Evolutionary conservation across 1,139 yeast genomes (phyloP), one percentile per base, ranked within the genome.

Genomic region (Nadsonia starkeyi-henricii): DNA sequence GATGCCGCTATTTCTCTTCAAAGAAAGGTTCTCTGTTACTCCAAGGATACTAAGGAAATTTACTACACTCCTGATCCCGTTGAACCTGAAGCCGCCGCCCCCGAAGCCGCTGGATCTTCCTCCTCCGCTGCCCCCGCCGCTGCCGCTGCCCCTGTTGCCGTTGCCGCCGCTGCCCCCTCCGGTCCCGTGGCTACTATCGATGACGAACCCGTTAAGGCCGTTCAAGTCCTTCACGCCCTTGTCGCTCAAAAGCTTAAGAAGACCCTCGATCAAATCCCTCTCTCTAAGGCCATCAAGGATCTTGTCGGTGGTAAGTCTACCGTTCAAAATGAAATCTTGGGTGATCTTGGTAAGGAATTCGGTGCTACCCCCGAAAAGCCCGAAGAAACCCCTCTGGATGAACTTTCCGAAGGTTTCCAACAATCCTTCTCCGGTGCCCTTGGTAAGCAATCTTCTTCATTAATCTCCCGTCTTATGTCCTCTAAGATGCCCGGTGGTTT

Each of bases 401-500:
- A 91, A 68, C 78, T 91, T 65, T 96, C 97, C 47, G 97, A 86
- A 63, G 81, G 78, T 62, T 85, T 91, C 78, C 96, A 91, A 69
- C 96, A 85, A 57, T 71, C 89, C 20, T 91, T 86, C 73, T 65
- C 70, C 56, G 98, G 98, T 56, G 77, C 78, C 57, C 77, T 91
- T 58, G 98, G 98, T 65, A 91, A 91, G 69, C 95, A 91, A 61
- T 83, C 97, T 2, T 72, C 88, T 45, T 83, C 96, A 36, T 75
- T 91, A 59, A 75, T 91, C 57, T 85, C 95, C 53, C 82, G 96
- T 70, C 75, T 91, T 63, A 83, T 89, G 73, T 81, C 97, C 18
- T 83, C 96, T 41, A 91, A 91, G 73, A 91, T 91, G 97, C 97
- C 98, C 51, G 98, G 98, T 76, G 98, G 98, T 30, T 91, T 89